phyloP scores from a whole-genome alignment of 805 yeast species.

The Metschnikowia proteae region DNA sequence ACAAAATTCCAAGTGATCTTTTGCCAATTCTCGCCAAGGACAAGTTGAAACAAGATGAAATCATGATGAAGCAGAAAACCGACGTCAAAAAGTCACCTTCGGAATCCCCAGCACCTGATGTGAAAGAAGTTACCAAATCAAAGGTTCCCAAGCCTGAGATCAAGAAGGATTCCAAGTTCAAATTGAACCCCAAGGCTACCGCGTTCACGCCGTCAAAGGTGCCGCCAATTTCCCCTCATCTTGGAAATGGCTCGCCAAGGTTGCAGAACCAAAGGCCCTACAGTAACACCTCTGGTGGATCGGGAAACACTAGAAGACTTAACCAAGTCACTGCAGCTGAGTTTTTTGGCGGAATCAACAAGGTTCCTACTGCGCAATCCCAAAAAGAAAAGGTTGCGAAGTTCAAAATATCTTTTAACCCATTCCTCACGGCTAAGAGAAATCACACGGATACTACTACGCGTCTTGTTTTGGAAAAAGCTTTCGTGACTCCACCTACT shows the following conservation, averaged over 20 bases:
- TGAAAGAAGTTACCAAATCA: conserved; percentile 5
- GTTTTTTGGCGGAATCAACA: conserved; percentile 38
- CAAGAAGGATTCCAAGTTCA: conserved; percentile 40
- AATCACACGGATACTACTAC: conserved; percentile 20
- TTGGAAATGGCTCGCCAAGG: conserved; percentile 35
- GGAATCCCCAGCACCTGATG: not conserved
- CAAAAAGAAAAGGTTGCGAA: conserved; percentile 33
- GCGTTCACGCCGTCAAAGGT: conserved; percentile 53
- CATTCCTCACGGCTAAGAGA: conserved; percentile 46
- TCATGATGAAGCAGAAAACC: conserved; percentile 37
- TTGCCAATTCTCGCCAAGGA: conserved; percentile 70
- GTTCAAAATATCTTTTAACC: conserved; percentile 46
- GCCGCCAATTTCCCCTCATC: conserved; percentile 25
- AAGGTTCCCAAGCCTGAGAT: conserved; percentile 2
- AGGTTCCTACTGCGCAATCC: conserved; percentile 36
- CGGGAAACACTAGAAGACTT: conserved; percentile 26
- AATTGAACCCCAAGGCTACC: conserved; percentile 66
- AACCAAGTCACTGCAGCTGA: conserved; percentile 40
- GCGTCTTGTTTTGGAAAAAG: conserved; percentile 47
- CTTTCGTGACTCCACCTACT: conserved; percentile 73
- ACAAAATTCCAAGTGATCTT: conserved; percentile 55
- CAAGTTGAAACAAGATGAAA: conserved; percentile 60
- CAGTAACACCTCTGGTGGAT: conserved; percentile 18
- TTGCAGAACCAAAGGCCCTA: conserved; percentile 31
- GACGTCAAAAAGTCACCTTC: conserved; percentile 5